Evolutionary conservation across 2,329 filamentous ascomycete species (phyloP), one percentile per base, ranked within the genome.

Genomic region (Phialocephala sp.): DNA sequence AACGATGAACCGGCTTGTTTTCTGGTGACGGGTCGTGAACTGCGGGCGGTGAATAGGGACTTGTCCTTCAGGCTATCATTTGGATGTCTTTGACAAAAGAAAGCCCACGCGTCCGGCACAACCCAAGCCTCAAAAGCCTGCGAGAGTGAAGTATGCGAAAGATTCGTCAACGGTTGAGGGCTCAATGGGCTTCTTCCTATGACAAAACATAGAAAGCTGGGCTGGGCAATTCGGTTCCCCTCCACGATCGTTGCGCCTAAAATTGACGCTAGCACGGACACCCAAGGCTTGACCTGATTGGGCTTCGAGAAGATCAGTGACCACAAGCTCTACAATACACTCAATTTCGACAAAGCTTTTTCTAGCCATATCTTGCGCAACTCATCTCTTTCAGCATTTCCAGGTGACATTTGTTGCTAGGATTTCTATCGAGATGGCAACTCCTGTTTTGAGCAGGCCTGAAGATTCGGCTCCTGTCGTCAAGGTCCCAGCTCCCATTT

Each of bases 401-500:
- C 45, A 11, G n/a, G n/a, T 14, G 45, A 24, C 8, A 22, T 11
- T 8, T 22, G 18, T 18, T 9, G 45, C 8, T n/a, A 1, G 4
- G 6, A n/a, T 22, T 24, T 50, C 45, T 50, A n/a, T 50, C 8
- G 5, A n/a, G 22, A 22, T 12, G 5, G 9, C 20, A 43, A 18
- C 5, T 43, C 41, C 45, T 50, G 8, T n/a, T 8, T 24, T 24
- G 8, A 50, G 14, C 2, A 32, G 8, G 50, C 12, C 12, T 3
- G 50, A 54, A 54, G 50, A 12, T 3, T 22, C 57, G 15, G 41
- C 41, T 43, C 41, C 41, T 14, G 15, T 50, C 22, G 27, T 32
- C 27, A 32, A 32, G 27, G 27, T 32, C 27, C 27, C 43, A 37
- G 74, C 74, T 47, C 82, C 84, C 0, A 82, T 80, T 74, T 84